phyloP scores from a whole-genome alignment of 768 basidiomycete genomes.

The Lyophyllum atratum region DNA sequence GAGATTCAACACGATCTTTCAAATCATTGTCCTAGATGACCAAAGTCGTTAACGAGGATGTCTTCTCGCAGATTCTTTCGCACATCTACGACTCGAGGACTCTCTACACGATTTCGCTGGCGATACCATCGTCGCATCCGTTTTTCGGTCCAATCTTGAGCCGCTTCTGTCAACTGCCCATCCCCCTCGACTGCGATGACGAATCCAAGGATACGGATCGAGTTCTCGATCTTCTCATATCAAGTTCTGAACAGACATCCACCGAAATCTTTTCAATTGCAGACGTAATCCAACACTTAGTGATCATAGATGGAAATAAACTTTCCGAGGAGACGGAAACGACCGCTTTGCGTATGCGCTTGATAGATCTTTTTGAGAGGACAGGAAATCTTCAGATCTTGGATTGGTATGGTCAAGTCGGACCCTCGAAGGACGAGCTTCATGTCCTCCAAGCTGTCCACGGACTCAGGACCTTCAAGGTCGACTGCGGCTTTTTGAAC shows the following conservation, averaged over 20 bases:
- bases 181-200: constrained; percentile 11
- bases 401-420: constrained; percentile 15
- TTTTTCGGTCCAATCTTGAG: constrained; percentile 2
- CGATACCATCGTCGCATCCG: constrained; percentile 6
- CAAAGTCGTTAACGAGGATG: constrained; percentile 8
- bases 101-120: constrained; percentile 5
- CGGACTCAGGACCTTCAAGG: background rate
- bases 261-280: background rate
- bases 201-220: background rate
- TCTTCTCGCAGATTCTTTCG: constrained; percentile 17
- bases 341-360: background rate
- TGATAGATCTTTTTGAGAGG: constrained; percentile 8
- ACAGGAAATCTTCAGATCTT: constrained; percentile 10
- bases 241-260: background rate
- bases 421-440: background rate
- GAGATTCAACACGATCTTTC: background rate
- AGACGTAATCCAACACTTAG: background rate
- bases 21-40: background rate
- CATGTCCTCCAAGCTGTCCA: background rate
- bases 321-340: background rate
- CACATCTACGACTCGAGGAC: constrained; percentile 6
- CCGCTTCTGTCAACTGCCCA: constrained; percentile 14
- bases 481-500: background rate
- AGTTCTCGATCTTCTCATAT: too few relatives aligned
- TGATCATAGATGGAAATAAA: background rate